Percentiles rank a stretch among this genome's conserved stretches.
Conservation (phyloP, 768 basidiomycete genomes). For the Glaciozyma martinii region DNA sequence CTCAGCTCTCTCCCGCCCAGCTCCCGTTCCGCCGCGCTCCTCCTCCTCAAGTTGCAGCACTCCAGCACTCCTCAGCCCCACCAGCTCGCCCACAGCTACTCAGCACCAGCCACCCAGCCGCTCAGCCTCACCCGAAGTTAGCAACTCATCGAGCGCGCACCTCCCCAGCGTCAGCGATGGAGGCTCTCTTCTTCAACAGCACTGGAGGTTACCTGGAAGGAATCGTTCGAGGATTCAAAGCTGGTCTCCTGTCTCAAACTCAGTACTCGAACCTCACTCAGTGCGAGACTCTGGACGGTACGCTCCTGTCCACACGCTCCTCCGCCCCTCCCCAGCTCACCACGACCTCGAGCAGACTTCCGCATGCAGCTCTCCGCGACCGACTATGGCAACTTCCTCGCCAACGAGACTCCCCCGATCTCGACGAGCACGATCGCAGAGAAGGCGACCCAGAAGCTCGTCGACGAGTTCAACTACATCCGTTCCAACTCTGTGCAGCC, state of each 20-base stretch:
- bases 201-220: slow-evolving; percentile 44
- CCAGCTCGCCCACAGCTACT: too few relatives aligned
- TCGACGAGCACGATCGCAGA: slow-evolving; percentile 86
- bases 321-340: neutral
- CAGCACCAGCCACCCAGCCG: too few relatives aligned
- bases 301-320: slow-evolving; percentile 18
- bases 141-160: too few relatives aligned
- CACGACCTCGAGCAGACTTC: slow-evolving; percentile 57
- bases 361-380: slow-evolving; percentile 90
- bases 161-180: neutral
- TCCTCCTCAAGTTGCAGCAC: too few relatives aligned
- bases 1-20: too few relatives aligned
- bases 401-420: slow-evolving; percentile 87
- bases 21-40: too few relatives aligned
- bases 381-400: slow-evolving; percentile 96
- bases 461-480: slow-evolving; percentile 94
- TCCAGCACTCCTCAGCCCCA: too few relatives aligned
- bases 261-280: slow-evolving; percentile 91
- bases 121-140: too few relatives aligned
- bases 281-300: slow-evolving; percentile 95
- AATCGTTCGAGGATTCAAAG: slow-evolving; percentile 71
- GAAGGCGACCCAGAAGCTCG: slow-evolving; percentile 86
- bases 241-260: slow-evolving; percentile 74
- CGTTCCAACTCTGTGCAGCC: slow-evolving; percentile 84
- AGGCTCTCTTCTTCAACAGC: slow-evolving; percentile 40